Evolutionary conservation across 2,329 filamentous ascomycete genomes (phyloP).

Genomic region (Colletotrichum euphorbiae): DNA sequence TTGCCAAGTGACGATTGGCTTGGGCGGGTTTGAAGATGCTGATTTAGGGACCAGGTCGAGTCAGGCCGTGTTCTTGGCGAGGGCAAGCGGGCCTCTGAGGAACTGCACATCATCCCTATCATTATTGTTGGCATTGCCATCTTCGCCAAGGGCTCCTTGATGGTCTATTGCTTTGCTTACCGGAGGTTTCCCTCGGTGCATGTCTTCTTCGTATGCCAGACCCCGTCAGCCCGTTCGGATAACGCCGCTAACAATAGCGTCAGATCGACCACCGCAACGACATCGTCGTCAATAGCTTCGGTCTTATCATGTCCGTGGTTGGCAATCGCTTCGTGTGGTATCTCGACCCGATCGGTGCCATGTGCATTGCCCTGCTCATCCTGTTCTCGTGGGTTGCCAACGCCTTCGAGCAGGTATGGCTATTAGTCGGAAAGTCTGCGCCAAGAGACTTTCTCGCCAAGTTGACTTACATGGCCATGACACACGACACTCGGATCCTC

Average conservation of each 20-base stretch:
- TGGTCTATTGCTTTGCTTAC: slow-evolving; percentile 65
- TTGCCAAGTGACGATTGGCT: slow-evolving; percentile 37
- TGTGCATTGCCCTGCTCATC: slow-evolving; percentile 70
- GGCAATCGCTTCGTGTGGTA: slow-evolving; percentile 68
- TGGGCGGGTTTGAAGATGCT: slow-evolving; percentile 40
- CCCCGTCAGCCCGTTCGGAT: slow-evolving; percentile 5
- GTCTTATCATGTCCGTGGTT: slow-evolving; percentile 66
- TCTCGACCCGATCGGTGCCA: slow-evolving; percentile 70
- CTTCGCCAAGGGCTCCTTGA: slow-evolving; percentile 62
- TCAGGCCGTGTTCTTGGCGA: slow-evolving; percentile 64
- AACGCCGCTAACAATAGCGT: slow-evolving; percentile 11
- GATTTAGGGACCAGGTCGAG: slow-evolving; percentile 56
- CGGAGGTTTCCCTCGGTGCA: slow-evolving; percentile 66
- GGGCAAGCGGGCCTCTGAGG: slow-evolving; percentile 54
- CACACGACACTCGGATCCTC: slow-evolving; percentile 63
- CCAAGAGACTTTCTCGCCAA: slow-evolving; percentile 67
- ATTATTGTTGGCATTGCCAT: slow-evolving; percentile 66
- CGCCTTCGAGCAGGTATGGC: slow-evolving; percentile 71
- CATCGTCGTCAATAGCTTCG: slow-evolving; percentile 66
- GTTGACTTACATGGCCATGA: slow-evolving; percentile 66
- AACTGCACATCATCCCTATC: slow-evolving; percentile 65
- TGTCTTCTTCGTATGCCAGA: slow-evolving; percentile 60
- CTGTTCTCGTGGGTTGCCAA: slow-evolving; percentile 71
- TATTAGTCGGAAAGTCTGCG: slow-evolving; percentile 71
- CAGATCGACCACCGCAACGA: slow-evolving; percentile 68